These are phyloP conservation scores for Blastobotrys mokoenaii DNA, from an alignment of 805 yeast genomes.

Conservation along the genomic window DNA sequence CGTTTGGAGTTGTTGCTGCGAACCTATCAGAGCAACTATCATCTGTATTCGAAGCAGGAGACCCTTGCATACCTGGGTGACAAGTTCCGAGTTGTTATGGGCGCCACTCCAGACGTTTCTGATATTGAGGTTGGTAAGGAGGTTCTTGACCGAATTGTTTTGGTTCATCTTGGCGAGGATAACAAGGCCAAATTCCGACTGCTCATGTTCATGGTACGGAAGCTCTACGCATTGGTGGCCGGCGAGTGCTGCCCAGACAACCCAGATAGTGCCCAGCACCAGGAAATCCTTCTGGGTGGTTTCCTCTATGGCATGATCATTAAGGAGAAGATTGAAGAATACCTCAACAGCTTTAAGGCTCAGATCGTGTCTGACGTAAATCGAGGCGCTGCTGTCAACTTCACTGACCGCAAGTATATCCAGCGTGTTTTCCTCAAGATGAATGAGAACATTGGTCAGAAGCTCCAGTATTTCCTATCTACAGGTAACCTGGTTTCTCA, in stretches of 20 bases:
- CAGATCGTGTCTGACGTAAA: conserved; percentile 75
- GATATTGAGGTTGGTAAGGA: conserved; percentile 88
- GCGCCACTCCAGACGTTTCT: conserved; percentile 77
- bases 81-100: conserved; percentile 89
- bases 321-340: conserved; percentile 94
- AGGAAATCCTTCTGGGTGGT: conserved; percentile 92
- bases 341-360: conserved; percentile 58
- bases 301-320: conserved; percentile 93
- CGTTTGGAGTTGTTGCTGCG: conserved; percentile 90
- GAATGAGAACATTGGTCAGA: conserved; percentile 91
- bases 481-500: conserved; percentile 97
- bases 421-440: conserved; percentile 65
- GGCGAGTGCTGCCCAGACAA: conserved; percentile 96
- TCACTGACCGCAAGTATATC: conserved; percentile 78
- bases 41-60: conserved; percentile 70
- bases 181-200: conserved; percentile 76
- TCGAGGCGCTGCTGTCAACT: conserved; percentile 72
- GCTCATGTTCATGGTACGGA: conserved; percentile 90
- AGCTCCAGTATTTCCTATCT: conserved; percentile 86
- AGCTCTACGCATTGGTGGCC: conserved; percentile 87
- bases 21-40: conserved; percentile 68
- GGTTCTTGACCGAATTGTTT: conserved; percentile 71
- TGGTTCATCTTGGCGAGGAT: conserved; percentile 63
- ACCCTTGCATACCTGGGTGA: conserved; percentile 93
- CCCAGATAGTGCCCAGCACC: conserved; percentile 99